Percentiles rank a stretch among this genome's conserved stretches.
These are phyloP conservation scores for Cadophora sp. DNA, from an alignment of 2,329 filamentous ascomycete species.

Conservation along the genomic window DNA sequence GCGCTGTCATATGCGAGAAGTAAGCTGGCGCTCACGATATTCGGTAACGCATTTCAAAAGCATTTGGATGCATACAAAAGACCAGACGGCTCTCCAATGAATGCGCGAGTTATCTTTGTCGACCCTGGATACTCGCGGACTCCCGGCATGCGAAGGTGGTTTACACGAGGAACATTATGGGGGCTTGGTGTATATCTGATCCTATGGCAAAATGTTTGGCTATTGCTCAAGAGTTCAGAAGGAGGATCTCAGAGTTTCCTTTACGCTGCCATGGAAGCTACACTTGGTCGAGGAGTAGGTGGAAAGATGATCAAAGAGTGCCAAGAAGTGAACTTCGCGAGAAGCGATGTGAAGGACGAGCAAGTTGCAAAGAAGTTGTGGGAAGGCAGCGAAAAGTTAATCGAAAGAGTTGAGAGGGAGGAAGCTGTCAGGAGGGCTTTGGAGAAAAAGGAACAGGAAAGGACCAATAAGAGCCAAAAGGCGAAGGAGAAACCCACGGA, in stretches of 20 bases:
- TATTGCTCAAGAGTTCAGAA: conserved; percentile 83
- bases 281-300: conserved; percentile 67
- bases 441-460: conserved; percentile 48
- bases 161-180: conserved; percentile 83
- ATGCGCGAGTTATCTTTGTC: conserved; percentile 81
- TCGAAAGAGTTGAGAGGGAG: conserved; percentile 82
- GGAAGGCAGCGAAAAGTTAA: conserved; percentile 85
- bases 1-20: conserved; percentile 66
- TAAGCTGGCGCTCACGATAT: conserved; percentile 85
- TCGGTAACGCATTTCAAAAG: conserved; percentile 90
- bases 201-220: conserved; percentile 83
- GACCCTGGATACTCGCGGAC: conserved; percentile 88
- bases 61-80: conserved; percentile 85
- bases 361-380: conserved; percentile 83
- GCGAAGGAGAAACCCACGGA: conserved; percentile 26
- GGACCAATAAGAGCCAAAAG: conserved; percentile 40
- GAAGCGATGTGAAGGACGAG: conserved; percentile 80
- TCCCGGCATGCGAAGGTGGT: conserved; percentile 85
- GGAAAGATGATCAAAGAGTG: conserved; percentile 90
- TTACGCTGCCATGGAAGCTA: conserved; percentile 82
- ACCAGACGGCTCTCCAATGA: conserved; percentile 83
- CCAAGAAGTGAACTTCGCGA: conserved; percentile 72
- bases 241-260: conserved; percentile 89
- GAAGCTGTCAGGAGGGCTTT: conserved; percentile 62
- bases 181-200: conserved; percentile 79